A percentile compares a stretch with the other conserved stretches of the same genome.
Evolutionary conservation across 495 filamentous ascomycete genomes (phyloP).

Genomic region (Cetradonia linearis): DNA sequence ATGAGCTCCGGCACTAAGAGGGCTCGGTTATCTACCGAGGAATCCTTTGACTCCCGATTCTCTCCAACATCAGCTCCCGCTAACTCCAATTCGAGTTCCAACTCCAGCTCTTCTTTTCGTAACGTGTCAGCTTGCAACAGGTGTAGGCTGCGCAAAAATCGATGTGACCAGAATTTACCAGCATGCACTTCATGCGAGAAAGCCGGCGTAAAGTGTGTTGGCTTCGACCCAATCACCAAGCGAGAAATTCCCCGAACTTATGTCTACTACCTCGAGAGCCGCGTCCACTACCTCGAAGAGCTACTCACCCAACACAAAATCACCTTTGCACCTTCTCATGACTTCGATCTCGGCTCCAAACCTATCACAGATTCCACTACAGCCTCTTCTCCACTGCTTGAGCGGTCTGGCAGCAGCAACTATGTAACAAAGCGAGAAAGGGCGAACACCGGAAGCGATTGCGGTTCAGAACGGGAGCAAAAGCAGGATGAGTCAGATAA

Average conservation of each 20-base stretch:
- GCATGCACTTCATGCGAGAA: constrained; percentile 87
- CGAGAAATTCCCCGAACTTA: constrained; percentile 89
- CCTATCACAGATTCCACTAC: constrained; percentile 30
- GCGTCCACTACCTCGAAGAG: constrained; percentile 74
- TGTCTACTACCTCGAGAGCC: constrained; percentile 85
- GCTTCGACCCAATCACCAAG: constrained; percentile 93
- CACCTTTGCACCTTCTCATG: constrained; percentile 59
- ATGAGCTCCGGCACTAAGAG: constrained; percentile 22
- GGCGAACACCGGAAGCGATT: constrained; percentile 17
- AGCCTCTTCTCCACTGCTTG: constrained; percentile 13
- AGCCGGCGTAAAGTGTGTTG: constrained; percentile 77
- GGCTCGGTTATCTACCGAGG: constrained; percentile 16
- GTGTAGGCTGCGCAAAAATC: constrained; percentile 84
- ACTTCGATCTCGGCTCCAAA: constrained; percentile 63
- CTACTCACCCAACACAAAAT: constrained; percentile 61
- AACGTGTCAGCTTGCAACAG: constrained; percentile 94
- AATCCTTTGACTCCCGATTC: constrained; percentile 6
- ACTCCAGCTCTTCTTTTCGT: constrained; percentile 56
- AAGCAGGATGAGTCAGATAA: constrained; percentile 50
- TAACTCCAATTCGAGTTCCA: constrained; percentile 23
- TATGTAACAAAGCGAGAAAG: constrained; percentile 8
- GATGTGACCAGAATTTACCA: constrained; percentile 85
- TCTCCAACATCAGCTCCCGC: constrained; percentile 15
- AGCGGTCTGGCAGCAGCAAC: constrained; percentile 12
- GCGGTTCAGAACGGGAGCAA: constrained; percentile 32